Conservation (phyloP, 305 asterid species). For the Fraxinus floribunda region DNA sequence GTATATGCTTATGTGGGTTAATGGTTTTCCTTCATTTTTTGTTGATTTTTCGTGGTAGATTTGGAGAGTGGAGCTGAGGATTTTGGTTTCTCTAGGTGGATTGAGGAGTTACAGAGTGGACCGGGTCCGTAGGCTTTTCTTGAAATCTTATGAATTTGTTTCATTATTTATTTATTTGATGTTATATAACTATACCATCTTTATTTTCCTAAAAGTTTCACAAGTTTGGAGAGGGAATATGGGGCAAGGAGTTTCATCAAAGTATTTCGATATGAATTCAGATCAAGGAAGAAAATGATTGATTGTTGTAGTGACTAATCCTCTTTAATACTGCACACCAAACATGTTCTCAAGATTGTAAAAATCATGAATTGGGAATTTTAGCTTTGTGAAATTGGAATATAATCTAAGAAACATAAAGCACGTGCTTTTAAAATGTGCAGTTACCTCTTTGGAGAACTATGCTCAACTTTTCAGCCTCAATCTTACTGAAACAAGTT, state of each 20-base stretch:
- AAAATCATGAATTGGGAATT: not conserved
- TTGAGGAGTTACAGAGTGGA: conserved; percentile 58
- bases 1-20: not conserved
- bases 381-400: not conserved
- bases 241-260: not conserved
- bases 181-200: not conserved
- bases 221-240: not conserved
- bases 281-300: not conserved
- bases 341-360: not conserved
- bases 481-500: not conserved
- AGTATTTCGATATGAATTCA: not conserved
- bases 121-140: conserved; percentile 62
- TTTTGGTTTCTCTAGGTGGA: conserved; percentile 80
- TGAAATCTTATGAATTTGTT: not conserved
- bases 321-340: not conserved
- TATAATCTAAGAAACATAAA: not conserved
- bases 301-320: not conserved
- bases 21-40: not conserved
- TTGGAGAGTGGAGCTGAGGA: conserved; percentile 64
- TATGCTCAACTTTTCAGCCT: conserved; percentile 7
- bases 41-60: conserved; percentile 42
- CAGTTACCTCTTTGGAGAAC: not conserved
- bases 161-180: not conserved
- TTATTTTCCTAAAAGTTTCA: not conserved
- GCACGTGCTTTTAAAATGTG: not conserved